Evolutionary conservation across 495 filamentous ascomycete genomes (phyloP).

Genomic region (Chaetomium tenue): DNA sequence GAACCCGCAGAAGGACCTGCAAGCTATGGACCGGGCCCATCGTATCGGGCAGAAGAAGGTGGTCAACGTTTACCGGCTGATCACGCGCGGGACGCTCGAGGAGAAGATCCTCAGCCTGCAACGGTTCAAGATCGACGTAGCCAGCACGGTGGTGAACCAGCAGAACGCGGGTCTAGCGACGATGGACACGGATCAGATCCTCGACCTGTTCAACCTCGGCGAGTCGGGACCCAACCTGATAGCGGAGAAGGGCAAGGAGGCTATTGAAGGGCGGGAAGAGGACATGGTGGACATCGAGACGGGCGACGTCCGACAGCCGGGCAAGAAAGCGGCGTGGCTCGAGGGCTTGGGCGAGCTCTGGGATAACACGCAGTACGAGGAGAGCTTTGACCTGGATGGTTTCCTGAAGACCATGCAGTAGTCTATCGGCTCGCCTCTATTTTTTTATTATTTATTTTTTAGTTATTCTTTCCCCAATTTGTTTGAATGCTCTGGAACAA

Average conservation of each 20-base stretch:
- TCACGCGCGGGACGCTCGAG: slow-evolving; percentile 92
- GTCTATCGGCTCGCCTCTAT: too few species aligned
- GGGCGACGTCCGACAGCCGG: slow-evolving; percentile 88
- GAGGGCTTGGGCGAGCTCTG: slow-evolving; percentile 94
- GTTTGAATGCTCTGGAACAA: background rate
- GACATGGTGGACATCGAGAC: slow-evolving; percentile 92
- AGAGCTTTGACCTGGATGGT: slow-evolving; percentile 90
- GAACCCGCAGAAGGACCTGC: slow-evolving; percentile 98
- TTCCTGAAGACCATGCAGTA: slow-evolving; percentile 78
- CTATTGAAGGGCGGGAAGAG: slow-evolving; percentile 68
- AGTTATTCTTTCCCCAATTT: background rate
- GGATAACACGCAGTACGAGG: slow-evolving; percentile 95
- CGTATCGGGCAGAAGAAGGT: slow-evolving; percentile 99
- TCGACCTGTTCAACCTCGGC: slow-evolving; percentile 92
- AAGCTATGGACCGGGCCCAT: slow-evolving; percentile 98
- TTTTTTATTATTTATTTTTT: background rate
- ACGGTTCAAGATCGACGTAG: slow-evolving; percentile 99
- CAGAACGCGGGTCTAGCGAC: slow-evolving; percentile 90
- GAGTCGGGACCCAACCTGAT: slow-evolving; percentile 66
- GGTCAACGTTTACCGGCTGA: slow-evolving; percentile 96
- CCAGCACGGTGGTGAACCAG: slow-evolving; percentile 96
- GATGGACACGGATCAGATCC: slow-evolving; percentile 97
- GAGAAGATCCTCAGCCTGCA: slow-evolving; percentile 98
- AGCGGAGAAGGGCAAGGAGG: slow-evolving; percentile 53
- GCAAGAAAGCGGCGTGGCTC: slow-evolving; percentile 88